Conservation (phyloP, 768 basidiomycete genomes). For the Lactifluus volemus region DNA sequence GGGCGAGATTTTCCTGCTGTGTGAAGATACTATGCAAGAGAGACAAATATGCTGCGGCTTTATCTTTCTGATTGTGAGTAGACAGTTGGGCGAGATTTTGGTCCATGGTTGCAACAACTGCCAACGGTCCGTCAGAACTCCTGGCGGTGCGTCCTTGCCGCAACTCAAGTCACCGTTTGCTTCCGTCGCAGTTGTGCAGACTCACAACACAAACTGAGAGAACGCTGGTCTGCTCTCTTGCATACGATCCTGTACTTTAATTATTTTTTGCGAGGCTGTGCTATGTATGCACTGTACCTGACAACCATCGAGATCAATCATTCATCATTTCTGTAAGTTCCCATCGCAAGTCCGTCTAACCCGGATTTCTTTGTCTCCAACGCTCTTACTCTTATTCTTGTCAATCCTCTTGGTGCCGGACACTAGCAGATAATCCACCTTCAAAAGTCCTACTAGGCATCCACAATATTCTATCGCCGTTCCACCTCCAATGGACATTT, state of each 20-base stretch:
- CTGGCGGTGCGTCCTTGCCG: too few species aligned
- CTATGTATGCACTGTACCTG: background rate
- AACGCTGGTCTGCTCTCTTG: background rate
- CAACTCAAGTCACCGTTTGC: background rate
- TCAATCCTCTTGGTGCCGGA: slow-evolving; percentile 1
- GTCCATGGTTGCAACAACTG: slow-evolving; percentile 41
- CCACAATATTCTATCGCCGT: background rate
- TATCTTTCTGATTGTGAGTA: slow-evolving; percentile 73
- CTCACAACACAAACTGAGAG: background rate
- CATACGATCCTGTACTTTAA: background rate
- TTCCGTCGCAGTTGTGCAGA: background rate
- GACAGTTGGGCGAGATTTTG: slow-evolving; percentile 53
- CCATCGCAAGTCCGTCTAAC: background rate
- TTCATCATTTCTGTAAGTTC: background rate
- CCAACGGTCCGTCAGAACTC: too few species aligned
- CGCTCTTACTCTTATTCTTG: background rate
- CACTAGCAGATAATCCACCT: background rate
- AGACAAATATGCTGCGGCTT: slow-evolving; percentile 62
- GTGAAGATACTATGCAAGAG: slow-evolving; percentile 62
- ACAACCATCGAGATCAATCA: slow-evolving; percentile 1
- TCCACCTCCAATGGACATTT: slow-evolving; percentile 29
- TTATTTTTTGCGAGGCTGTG: background rate
- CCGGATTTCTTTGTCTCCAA: background rate
- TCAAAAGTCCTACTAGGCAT: background rate
- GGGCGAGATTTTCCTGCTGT: slow-evolving; percentile 37